Conservation (phyloP, 2,329 filamentous ascomycete genomes). For the Neonectria neomacrospora region DNA sequence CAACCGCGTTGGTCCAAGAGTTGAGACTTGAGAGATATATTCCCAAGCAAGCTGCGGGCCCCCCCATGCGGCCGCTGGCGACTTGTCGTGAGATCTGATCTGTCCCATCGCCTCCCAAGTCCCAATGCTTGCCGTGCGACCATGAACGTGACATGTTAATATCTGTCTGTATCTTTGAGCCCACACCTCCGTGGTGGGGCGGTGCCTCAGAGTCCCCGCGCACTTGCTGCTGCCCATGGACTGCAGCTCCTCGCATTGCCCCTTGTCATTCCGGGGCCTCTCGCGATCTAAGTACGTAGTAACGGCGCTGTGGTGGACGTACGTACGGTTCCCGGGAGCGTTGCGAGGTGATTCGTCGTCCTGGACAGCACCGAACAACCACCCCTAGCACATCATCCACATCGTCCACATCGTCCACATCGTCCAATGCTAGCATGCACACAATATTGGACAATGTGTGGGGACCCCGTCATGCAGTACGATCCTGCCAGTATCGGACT, state of each 20-base stretch:
- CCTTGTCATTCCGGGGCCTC: conserved; percentile 14
- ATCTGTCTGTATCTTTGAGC: conserved; percentile 44
- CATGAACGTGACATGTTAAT: conserved; percentile 45
- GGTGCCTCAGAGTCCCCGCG: conserved; percentile 24
- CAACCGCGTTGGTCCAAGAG: conserved; percentile 12
- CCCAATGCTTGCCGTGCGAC: conserved; percentile 29
- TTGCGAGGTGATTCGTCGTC: conserved; percentile 10
- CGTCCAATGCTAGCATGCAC: conserved; percentile 6
- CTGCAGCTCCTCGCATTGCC: conserved; percentile 22
- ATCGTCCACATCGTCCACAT: conserved; percentile 2
- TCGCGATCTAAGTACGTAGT: conserved; percentile 19
- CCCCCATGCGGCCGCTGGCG: conserved; percentile 40
- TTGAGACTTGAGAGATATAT: conserved; percentile 16
- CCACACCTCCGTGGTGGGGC: conserved; percentile 44
- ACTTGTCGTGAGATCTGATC: conserved; percentile 41
- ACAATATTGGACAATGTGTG: conserved; percentile 16
- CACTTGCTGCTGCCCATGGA: conserved; percentile 22
- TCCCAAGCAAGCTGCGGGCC: conserved; percentile 34
- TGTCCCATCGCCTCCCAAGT: conserved; percentile 39
- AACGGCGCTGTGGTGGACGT: neutral
- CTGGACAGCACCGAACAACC: conserved; percentile 8
- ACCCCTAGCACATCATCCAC: neutral
- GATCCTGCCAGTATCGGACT: conserved; percentile 17
- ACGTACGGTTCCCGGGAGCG: conserved; percentile 9
- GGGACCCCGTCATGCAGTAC: conserved; percentile 17